A percentile compares a stretch with the other conserved stretches of the same genome.
phyloP scores from a whole-genome alignment of 2,329 filamentous ascomycete genomes.

The Ceratocystis variospora region DNA sequence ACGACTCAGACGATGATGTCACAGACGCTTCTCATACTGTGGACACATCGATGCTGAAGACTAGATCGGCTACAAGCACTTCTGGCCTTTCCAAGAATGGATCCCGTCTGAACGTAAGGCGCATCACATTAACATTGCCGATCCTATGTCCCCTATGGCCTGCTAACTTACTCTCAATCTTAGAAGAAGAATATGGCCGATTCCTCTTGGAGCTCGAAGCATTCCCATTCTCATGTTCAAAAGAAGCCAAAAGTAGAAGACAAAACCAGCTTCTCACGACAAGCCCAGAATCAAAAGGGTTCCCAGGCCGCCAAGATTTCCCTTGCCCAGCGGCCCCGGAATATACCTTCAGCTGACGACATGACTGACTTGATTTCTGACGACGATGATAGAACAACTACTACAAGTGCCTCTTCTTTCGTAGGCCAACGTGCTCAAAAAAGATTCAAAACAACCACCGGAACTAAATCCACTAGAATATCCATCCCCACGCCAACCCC shows the following conservation, averaged over 20 bases:
- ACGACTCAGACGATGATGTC: slow-evolving; percentile 38
- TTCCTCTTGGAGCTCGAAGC: slow-evolving; percentile 35
- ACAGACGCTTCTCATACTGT: slow-evolving; percentile 38
- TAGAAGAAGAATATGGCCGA: slow-evolving; percentile 25
- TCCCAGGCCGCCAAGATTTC: neutral
- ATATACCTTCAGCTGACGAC: neutral
- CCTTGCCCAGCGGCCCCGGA: slow-evolving; percentile 22
- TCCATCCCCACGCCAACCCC: slow-evolving; percentile 21
- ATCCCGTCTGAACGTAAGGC: slow-evolving; percentile 22
- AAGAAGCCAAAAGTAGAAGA: slow-evolving; percentile 36
- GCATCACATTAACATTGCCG: neutral
- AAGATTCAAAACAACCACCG: slow-evolving; percentile 29
- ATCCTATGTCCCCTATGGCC: neutral
- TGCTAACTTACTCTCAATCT: slow-evolving; percentile 13
- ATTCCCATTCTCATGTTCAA: slow-evolving; percentile 27
- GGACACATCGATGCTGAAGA: slow-evolving; percentile 34
- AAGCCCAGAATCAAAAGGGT: slow-evolving; percentile 36
- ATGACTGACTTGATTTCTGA: slow-evolving; percentile 42
- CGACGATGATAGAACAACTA: slow-evolving; percentile 22
- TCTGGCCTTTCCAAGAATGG: slow-evolving; percentile 31
- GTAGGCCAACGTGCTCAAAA: slow-evolving; percentile 44
- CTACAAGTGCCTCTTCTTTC: slow-evolving; percentile 35
- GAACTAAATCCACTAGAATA: neutral
- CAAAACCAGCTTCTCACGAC: slow-evolving; percentile 47
- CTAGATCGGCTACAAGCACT: slow-evolving; percentile 28